Conservation (phyloP, 2,329 filamentous ascomycete species). For the Mycosphaerella arachidis region DNA sequence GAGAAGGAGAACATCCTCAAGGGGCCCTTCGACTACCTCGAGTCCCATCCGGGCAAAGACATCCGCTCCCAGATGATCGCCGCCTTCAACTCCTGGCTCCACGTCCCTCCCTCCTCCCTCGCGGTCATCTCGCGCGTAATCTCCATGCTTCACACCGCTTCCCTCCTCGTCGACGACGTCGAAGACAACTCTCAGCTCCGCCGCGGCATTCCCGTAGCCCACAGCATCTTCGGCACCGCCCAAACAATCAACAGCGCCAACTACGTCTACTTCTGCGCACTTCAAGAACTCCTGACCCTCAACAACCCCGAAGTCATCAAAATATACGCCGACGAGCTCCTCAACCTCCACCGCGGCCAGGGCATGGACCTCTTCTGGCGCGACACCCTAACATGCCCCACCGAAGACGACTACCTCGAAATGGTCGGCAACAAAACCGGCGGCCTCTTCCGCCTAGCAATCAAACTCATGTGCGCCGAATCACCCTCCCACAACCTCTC, state of each 20-base stretch:
- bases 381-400: constrained; percentile 76
- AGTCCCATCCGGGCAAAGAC: constrained; percentile 76
- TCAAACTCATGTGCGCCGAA: constrained; percentile 85
- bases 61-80: constrained; percentile 74
- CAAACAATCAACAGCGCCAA: constrained; percentile 91
- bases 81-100: constrained; percentile 75
- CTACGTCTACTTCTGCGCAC: constrained; percentile 78
- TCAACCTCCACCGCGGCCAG: constrained; percentile 81
- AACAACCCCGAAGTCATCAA: constrained; percentile 61
- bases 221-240: constrained; percentile 77
- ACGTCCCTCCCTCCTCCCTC: constrained; percentile 66
- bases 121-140: constrained; percentile 73
- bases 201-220: constrained; percentile 74
- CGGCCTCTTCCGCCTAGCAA: constrained; percentile 75
- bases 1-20: constrained; percentile 74
- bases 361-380: constrained; percentile 91
- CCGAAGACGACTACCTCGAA: constrained; percentile 85
- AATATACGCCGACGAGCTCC: constrained; percentile 75
- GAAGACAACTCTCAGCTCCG: constrained; percentile 75
- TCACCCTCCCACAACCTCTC: constrained; percentile 36
- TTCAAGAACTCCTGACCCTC: constrained; percentile 69
- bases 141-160: constrained; percentile 81
- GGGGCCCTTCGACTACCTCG: constrained; percentile 76
- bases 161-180: constrained; percentile 80
- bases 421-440: constrained; percentile 93